Conservation (phyloP, 2,329 filamentous ascomycete species). For the Botrytis porri region DNA sequence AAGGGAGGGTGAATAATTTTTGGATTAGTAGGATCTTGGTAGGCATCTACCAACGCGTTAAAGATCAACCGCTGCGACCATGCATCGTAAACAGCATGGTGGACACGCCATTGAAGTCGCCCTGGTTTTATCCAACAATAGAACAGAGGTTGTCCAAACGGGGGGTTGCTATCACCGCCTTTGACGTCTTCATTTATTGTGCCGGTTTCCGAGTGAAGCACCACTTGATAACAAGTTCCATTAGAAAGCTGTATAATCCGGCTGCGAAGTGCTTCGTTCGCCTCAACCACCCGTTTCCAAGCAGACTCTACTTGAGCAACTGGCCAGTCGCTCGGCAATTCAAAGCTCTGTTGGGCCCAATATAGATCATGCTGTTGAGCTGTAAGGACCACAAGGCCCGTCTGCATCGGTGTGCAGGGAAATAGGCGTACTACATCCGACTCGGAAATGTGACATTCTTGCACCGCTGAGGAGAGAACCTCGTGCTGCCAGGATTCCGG, state of each 20-base stretch:
- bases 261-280: neutral
- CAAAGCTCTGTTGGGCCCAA: neutral
- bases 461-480: neutral
- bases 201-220: neutral
- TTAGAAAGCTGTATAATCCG: neutral
- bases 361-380: neutral
- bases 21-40: neutral
- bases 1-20: neutral
- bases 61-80: neutral
- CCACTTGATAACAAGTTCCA: neutral
- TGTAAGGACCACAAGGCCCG: neutral
- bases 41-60: neutral
- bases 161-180: neutral
- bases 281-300: neutral
- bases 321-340: neutral
- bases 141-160: neutral
- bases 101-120: neutral
- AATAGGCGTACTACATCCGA: neutral
- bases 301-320: neutral
- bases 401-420: slow-evolving; percentile 3
- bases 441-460: neutral
- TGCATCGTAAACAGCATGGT: neutral
- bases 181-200: neutral
- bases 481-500: neutral
- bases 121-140: neutral